Conservation (phyloP, 1,139 yeast species). For the Diutina pseudorugosa region DNA sequence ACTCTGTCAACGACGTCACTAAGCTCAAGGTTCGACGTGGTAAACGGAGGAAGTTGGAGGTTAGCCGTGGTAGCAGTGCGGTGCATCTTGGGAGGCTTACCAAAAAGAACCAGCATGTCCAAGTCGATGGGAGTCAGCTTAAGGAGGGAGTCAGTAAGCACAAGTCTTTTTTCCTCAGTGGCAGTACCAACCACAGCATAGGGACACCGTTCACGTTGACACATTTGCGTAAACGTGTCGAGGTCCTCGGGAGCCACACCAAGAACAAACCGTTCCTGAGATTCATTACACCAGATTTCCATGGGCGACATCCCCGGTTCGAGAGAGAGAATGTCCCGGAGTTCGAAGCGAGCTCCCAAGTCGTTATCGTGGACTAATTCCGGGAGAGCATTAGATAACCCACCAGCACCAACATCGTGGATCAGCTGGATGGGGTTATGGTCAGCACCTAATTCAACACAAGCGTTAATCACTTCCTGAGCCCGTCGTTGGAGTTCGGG, state of each 20-base stretch:
- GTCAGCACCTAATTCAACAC: constrained; percentile 68
- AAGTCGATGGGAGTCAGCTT: constrained; percentile 82
- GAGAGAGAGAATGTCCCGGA: constrained; percentile 78
- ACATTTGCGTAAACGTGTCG: constrained; percentile 58
- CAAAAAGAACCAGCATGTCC: constrained; percentile 94
- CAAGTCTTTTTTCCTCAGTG: constrained; percentile 71
- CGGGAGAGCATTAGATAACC: constrained; percentile 92
- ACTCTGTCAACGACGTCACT: constrained; percentile 74
- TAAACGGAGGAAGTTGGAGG: constrained; percentile 40
- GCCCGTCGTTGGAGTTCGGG: constrained; percentile 99
- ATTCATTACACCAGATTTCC: constrained; percentile 99
- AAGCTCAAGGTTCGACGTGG: constrained; percentile 20
- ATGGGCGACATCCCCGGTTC: constrained; percentile 99
- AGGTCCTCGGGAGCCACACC: constrained; percentile 82
- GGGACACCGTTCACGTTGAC: constrained; percentile 94
- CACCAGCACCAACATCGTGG: constrained; percentile 99
- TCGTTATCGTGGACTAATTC: constrained; percentile 96
- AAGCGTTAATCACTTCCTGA: constrained; percentile 92
- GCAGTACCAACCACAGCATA: constrained; percentile 94
- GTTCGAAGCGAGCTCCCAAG: constrained; percentile 86
- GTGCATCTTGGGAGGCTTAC: constrained; percentile 94
- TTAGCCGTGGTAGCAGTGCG: constrained; percentile 61
- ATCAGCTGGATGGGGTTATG: constrained; percentile 84
- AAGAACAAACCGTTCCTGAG: constrained; percentile 94
- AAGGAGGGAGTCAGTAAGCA: constrained; percentile 69